These are phyloP conservation scores for Erucastrum elatum DNA, from an alignment of 345 rosid species.

Conservation along the genomic window DNA sequence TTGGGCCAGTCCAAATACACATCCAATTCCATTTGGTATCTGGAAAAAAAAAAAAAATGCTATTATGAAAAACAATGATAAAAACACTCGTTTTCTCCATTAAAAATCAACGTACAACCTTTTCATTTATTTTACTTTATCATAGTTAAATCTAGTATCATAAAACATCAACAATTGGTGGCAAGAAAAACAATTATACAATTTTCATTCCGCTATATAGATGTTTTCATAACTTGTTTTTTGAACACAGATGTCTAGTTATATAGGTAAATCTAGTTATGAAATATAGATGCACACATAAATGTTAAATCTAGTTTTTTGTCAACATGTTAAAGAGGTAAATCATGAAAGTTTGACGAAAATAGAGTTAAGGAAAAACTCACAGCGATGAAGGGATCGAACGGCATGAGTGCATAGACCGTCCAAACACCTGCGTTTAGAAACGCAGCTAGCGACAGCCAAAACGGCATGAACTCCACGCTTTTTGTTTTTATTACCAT, in stretches of 20 bases:
- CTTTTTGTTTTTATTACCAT: conserved; percentile 76
- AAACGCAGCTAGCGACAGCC: conserved; percentile 65
- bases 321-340: neutral
- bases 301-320: neutral
- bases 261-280: neutral
- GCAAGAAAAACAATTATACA: neutral
- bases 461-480: conserved; percentile 92
- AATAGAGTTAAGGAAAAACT: neutral
- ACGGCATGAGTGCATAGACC: conserved; percentile 62
- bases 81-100: neutral
- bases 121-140: neutral
- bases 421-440: conserved; percentile 73
- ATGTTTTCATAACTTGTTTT: neutral
- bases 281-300: neutral
- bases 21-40: conserved; percentile 80
- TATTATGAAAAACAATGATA: neutral
- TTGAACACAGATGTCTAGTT: neutral
- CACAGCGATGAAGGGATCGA: conserved; percentile 74
- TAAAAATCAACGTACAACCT: neutral
- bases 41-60: conserved; percentile 20
- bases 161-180: neutral
- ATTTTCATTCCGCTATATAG: neutral
- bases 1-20: conserved; percentile 58
- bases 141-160: neutral
- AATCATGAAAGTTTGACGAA: neutral